Base-by-base conservation (phyloP, 1,139 yeast species). In the Trichomonascaceae sp. region DNA sequence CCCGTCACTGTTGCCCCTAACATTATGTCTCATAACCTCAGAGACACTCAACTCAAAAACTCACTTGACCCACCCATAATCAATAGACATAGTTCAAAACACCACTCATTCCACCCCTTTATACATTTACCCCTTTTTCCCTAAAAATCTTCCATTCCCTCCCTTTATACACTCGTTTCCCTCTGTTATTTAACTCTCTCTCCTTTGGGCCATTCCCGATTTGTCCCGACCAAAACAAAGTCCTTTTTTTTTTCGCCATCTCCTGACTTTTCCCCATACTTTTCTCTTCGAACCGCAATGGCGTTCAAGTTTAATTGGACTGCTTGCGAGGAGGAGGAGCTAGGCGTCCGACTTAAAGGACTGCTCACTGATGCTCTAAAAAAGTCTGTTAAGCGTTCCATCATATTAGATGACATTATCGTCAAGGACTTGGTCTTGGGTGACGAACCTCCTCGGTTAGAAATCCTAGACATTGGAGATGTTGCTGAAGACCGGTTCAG, bases 291-390 rank as follows among this genome's bases (percentile, higher is more conserved):
- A 47, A 20, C 45, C 18, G 30, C 45, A 22, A 87, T 87, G 95
- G 85, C 95, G 20, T 86, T 87, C 68, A 82, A 82, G 62, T 85
- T 87, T 61, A 82, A 85, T 70, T 87, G 95, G 95, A 80, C 81
- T 62, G 77, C 88, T n/a, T 75, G 87, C 50, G 88, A 85, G 62
- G 81, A 86, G 54, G 87, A 84, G 53, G 8, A 24, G n/a, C 77
- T 88, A 62, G 76, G 84, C 45, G 71, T 75, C 45, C 83, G 87
- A 78, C 84, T 95, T 5, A 79, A 79, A 56, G 85, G 82, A 53
- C 74, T 88, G 47, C 74, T 89, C 30, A 85, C 89, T 17, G 88
- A 83, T 57, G 90, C 96, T 0, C 77, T 89, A 41, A 89, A 89
- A 67, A 72, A 74, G 52, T 80, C 85, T 39, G 89, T 88, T 10